Conservation (phyloP, 1,284 basidiomycete species). For the Grifola frondosa region DNA sequence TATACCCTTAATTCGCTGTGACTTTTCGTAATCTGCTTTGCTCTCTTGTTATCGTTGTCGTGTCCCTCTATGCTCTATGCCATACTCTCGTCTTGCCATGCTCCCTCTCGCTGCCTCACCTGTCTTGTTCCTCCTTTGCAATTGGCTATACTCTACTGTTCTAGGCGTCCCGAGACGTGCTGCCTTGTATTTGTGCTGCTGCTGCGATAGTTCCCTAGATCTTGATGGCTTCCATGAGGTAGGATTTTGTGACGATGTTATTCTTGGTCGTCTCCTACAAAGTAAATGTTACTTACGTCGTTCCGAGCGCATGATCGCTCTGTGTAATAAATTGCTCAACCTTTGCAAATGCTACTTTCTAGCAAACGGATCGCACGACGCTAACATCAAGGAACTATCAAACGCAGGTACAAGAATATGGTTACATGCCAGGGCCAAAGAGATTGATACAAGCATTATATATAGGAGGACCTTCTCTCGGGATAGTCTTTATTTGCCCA, state of each 20-base stretch:
- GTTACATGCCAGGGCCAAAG: conserved; percentile 57
- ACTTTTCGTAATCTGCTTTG: conserved; percentile 4
- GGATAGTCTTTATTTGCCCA: conserved; percentile 63
- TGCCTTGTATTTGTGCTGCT: no score
- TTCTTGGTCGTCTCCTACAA: no score
- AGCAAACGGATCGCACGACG: neutral
- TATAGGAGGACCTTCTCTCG: conserved; percentile 59
- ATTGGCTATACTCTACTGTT: no score
- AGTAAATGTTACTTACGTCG: no score
- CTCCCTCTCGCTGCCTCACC: conserved; percentile 9
- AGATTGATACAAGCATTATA: conserved; percentile 66
- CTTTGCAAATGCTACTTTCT: conserved; percentile 11
- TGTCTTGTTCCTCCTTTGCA: conserved; percentile 13
- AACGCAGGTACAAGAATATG: neutral
- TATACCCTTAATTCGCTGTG: conserved; percentile 7
- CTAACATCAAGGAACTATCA: neutral
- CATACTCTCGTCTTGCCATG: conserved; percentile 6
- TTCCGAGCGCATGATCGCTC: no score
- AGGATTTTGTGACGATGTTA: no score
- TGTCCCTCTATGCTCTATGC: conserved; percentile 15
- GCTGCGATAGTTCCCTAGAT: conserved; percentile 12
- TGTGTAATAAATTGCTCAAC: no score
- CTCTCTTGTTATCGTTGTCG: conserved; percentile 6
- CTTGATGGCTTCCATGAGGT: conserved; percentile 2
- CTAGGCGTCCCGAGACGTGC: no score